Conservation (phyloP, 1,284 basidiomycete species). For the Rugosomyces carneus region DNA sequence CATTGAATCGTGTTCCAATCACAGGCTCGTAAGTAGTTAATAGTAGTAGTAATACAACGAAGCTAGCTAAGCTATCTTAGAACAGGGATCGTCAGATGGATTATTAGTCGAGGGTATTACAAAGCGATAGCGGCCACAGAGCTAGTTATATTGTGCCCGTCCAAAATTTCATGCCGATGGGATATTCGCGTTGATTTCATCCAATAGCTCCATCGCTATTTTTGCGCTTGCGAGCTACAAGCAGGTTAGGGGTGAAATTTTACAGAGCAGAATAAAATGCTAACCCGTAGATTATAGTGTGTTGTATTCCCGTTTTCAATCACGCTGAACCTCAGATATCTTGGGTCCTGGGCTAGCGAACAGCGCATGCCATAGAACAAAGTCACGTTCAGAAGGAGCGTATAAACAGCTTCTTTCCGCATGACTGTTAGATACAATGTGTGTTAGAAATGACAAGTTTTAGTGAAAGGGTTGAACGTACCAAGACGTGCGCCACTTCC, state of each 20-base stretch:
- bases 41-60: too few species aligned
- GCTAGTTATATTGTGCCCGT: background rate
- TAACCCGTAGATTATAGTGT: constrained; percentile 75
- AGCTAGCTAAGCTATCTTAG: background rate
- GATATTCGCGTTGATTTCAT: constrained; percentile 51
- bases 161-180: constrained; percentile 23
- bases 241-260: background rate
- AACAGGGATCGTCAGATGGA: background rate
- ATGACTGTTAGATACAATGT: constrained; percentile 64
- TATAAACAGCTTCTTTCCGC: constrained; percentile 89
- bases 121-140: constrained; percentile 2
- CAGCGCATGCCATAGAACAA: constrained; percentile 86
- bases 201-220: constrained; percentile 51
- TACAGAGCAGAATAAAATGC: constrained; percentile 21
- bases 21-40: constrained; percentile 4
- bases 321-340: constrained; percentile 74
- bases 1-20: constrained; percentile 3
- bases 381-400: constrained; percentile 79
- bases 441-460: background rate
- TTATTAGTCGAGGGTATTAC: constrained; percentile 14
- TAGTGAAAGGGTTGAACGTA: constrained; percentile 28
- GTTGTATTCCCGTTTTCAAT: constrained; percentile 60
- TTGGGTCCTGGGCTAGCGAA: constrained; percentile 70
- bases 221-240: constrained; percentile 53
- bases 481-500: constrained; percentile 71